Percentiles rank a stretch among this genome's conserved stretches.
Evolutionary conservation across 805 yeast species (phyloP).

Genomic region (Candida boleticola): DNA sequence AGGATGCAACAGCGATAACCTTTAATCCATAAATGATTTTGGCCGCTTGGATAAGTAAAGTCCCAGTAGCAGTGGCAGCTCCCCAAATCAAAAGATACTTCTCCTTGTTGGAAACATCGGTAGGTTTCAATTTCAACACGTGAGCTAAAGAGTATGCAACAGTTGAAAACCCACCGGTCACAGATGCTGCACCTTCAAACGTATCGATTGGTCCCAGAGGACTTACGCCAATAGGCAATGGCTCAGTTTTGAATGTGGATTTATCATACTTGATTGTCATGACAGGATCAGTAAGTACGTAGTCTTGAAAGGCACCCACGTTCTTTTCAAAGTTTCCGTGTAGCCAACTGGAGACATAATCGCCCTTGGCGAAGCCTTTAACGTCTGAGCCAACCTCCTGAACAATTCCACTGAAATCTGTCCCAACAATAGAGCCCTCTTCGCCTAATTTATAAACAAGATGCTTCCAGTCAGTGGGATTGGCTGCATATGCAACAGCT

Average conservation of each 20-base stretch:
- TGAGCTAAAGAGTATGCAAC: slow-evolving; percentile 39
- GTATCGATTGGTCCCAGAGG: slow-evolving; percentile 41
- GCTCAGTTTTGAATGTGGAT: slow-evolving; percentile 8
- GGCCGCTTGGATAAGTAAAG: slow-evolving; percentile 30
- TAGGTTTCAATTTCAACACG: slow-evolving; percentile 24
- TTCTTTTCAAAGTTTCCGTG: slow-evolving; percentile 52
- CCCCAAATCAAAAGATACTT: slow-evolving; percentile 32
- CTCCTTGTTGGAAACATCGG: slow-evolving; percentile 9
- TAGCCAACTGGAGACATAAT: slow-evolving; percentile 50
- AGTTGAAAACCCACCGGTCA: slow-evolving; percentile 55
- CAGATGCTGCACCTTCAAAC: slow-evolving; percentile 64
- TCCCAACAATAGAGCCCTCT: slow-evolving; percentile 53
- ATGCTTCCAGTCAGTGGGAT: slow-evolving; percentile 75
- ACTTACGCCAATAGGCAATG: slow-evolving; percentile 17
- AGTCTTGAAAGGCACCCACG: slow-evolving; percentile 62
- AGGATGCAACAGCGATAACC: slow-evolving; percentile 27
- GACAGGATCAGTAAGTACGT: slow-evolving; percentile 39
- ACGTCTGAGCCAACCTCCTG: slow-evolving; percentile 49
- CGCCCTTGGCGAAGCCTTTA: slow-evolving; percentile 47
- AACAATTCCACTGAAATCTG: slow-evolving; percentile 61
- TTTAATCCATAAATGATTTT: slow-evolving; percentile 26
- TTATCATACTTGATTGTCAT: slow-evolving; percentile 30
- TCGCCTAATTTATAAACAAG: slow-evolving; percentile 36
- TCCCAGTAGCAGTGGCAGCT: slow-evolving; percentile 34
- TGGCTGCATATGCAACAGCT: slow-evolving; percentile 53